Conservation (phyloP, 78 protist genomes). For the Dictyostelium firmibasis region DNA sequence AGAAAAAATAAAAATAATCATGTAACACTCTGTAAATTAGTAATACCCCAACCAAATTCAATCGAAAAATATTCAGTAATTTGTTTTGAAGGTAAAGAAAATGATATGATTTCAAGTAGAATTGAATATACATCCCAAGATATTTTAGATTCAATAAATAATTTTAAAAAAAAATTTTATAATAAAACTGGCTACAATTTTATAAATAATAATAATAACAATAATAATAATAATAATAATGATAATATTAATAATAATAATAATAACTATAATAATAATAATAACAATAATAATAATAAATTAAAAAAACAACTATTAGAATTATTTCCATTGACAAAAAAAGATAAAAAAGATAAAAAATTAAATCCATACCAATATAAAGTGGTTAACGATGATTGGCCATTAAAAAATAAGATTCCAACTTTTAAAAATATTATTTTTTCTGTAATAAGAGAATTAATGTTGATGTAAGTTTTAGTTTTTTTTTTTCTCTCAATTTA, state of each 20-base stretch:
- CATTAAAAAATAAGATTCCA: constrained; percentile 19
- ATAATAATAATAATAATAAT: neutral
- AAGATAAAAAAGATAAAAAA: neutral
- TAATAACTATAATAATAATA: neutral
- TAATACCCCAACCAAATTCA: constrained; percentile 29
- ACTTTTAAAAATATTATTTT: neutral
- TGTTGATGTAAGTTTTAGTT: neutral
- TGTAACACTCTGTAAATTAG: neutral
- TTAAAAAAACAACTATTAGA: neutral
- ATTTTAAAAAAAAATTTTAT: neutral
- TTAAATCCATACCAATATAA: neutral
- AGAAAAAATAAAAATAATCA: constrained; percentile 8
- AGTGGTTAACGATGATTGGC: neutral
- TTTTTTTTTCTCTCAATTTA: too few species aligned
- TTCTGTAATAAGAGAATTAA: constrained; percentile 2
- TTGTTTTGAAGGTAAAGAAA: constrained; percentile 38
- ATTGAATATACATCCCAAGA: constrained; percentile 10
- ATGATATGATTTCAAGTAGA: neutral
- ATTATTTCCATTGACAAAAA: neutral
- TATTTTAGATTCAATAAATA: neutral
- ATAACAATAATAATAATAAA: neutral
- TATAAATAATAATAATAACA: neutral
- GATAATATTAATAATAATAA: neutral
- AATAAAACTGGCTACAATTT: neutral
- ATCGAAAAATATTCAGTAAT: neutral